Evolutionary conservation across 257 asterid species (phyloP).

Genomic region (Solanum sejunctum): DNA sequence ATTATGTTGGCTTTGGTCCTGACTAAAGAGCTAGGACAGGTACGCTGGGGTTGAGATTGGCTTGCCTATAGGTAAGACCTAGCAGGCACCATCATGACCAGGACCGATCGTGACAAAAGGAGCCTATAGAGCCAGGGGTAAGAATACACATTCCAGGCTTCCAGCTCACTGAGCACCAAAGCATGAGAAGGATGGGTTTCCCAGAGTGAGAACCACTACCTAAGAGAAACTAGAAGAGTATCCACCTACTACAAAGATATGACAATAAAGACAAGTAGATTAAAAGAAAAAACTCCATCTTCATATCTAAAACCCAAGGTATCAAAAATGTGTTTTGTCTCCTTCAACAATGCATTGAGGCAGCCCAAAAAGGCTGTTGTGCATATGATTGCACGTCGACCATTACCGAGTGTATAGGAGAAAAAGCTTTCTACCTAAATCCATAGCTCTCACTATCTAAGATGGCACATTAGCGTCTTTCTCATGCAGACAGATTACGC

Average conservation of each 20-base stretch:
- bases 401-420: neutral
- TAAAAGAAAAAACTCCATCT: neutral
- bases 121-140: neutral
- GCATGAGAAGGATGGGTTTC: neutral
- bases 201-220: neutral
- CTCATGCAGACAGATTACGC: neutral
- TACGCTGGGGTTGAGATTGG: too few species aligned
- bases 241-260: neutral
- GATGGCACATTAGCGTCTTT: neutral
- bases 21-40: too few species aligned
- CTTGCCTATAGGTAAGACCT: too few species aligned
- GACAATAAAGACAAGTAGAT: neutral
- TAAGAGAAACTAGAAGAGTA: neutral
- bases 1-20: too few species aligned
- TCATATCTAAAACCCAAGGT: neutral
- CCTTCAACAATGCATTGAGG: neutral
- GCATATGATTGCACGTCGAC: neutral
- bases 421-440: neutral
- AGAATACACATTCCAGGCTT: neutral
- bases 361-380: neutral
- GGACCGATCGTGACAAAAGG: too few species aligned
- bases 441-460: neutral
- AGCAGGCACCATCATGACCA: too few species aligned
- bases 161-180: neutral
- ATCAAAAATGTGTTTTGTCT: neutral